Evolutionary conservation across 1,284 basidiomycete genomes (phyloP).

Genomic region (Leucoagaricus sp.): DNA sequence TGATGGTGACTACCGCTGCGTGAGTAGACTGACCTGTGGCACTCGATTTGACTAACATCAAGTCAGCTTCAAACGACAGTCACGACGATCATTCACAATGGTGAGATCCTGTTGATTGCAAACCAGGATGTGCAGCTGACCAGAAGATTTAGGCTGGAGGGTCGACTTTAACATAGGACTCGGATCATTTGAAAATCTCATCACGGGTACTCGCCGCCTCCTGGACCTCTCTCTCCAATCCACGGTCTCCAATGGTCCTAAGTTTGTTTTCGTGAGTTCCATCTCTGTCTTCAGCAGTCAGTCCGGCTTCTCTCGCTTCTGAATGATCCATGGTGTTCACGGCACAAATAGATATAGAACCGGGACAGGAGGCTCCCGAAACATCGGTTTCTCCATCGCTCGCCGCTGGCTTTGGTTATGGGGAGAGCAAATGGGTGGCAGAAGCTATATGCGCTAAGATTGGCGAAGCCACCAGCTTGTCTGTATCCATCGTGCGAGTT

Average conservation of each 20-base stretch:
- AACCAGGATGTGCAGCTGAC: not conserved
- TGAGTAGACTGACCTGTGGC: not conserved
- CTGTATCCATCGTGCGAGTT: constrained; percentile 34
- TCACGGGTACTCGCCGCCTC: constrained; percentile 8
- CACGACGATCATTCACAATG: constrained; percentile 10
- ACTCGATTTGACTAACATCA: not conserved
- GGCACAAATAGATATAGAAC: not conserved
- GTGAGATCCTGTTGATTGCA: not conserved
- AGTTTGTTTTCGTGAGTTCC: constrained; percentile 38
- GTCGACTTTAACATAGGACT: constrained; percentile 6
- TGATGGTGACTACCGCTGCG: not conserved
- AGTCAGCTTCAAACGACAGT: not conserved
- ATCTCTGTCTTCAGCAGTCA: constrained; percentile 30
- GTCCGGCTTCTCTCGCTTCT: constrained; percentile 8
- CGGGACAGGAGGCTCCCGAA: constrained; percentile 17
- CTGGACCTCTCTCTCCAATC: constrained; percentile 10
- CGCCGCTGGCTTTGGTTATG: constrained; percentile 37
- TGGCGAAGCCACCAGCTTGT: constrained; percentile 22
- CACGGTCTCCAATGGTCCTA: constrained; percentile 18
- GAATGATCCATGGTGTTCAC: not conserved
- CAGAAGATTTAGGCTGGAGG: not conserved
- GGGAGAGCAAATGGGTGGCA: constrained; percentile 46
- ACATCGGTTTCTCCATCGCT: constrained; percentile 22
- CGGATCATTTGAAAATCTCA: not conserved
- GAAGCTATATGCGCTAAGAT: constrained; percentile 37